phyloP scores from a whole-genome alignment of 306 rosid species.

The Vicia villosa region DNA sequence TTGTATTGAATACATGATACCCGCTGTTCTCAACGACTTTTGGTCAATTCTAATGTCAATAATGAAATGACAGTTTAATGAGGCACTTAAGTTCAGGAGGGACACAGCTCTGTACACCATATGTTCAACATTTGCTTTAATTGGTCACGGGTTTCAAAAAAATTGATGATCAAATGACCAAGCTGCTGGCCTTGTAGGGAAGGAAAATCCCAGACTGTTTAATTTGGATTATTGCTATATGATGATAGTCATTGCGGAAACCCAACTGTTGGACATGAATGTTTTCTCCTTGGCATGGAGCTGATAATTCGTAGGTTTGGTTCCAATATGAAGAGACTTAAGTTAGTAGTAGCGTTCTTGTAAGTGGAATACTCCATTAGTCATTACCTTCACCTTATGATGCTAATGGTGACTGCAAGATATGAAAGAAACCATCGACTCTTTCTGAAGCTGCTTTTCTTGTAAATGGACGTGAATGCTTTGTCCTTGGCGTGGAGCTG shows the following conservation, averaged over 20 bases:
- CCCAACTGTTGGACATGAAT: slow-evolving; percentile 29
- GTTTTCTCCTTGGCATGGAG: slow-evolving; percentile 38
- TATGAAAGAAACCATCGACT: slow-evolving; percentile 30
- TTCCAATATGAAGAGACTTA: slow-evolving; percentile 27
- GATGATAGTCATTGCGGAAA: slow-evolving; percentile 24
- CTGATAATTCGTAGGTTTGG: slow-evolving; percentile 30
- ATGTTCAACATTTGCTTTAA: slow-evolving; percentile 17
- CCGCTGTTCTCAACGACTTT: slow-evolving; percentile 22
- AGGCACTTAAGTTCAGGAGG: slow-evolving; percentile 23
- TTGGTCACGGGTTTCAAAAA: slow-evolving; percentile 25
- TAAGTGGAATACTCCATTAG: slow-evolving; percentile 43
- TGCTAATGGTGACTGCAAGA: slow-evolving; percentile 30
- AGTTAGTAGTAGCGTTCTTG: slow-evolving; percentile 34
- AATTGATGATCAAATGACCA: slow-evolving; percentile 25
- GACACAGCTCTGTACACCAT: slow-evolving; percentile 27
- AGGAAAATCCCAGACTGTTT: slow-evolving; percentile 33
- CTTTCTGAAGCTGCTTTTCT: slow-evolving; percentile 37
- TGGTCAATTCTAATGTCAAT: slow-evolving; percentile 34
- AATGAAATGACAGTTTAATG: slow-evolving; percentile 26
- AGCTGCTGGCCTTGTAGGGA: slow-evolving; percentile 30
- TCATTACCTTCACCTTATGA: slow-evolving; percentile 37
- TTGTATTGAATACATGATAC: slow-evolving; percentile 17
- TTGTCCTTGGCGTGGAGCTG: slow-evolving; percentile 41
- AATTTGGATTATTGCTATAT: slow-evolving; percentile 25
- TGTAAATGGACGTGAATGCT: slow-evolving; percentile 26